phyloP scores from a whole-genome alignment of 768 basidiomycete genomes.

The Nidularia sp. region DNA sequence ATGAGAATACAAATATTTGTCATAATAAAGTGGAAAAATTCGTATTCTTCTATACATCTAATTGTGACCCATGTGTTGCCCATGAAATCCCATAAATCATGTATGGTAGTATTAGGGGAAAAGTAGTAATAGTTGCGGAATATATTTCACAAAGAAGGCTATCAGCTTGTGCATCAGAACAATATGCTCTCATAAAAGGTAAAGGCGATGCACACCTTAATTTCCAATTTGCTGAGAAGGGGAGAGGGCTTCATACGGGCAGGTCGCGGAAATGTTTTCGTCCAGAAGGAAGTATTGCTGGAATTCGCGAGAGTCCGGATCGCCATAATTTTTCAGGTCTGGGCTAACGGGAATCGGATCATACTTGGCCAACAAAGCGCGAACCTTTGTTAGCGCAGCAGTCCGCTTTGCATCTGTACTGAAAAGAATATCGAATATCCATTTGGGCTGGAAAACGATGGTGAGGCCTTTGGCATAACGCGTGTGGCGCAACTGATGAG shows the following conservation, averaged over 20 bases:
- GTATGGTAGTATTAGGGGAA: no score
- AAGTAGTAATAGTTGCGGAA: no score
- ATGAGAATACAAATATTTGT: no score
- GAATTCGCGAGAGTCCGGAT: slow-evolving; percentile 11
- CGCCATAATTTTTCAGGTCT: slow-evolving; percentile 16
- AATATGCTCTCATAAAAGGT: no score
- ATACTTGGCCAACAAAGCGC: slow-evolving; percentile 12
- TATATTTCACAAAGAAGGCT: no score
- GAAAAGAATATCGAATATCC: slow-evolving; percentile 17
- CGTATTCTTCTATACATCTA: no score
- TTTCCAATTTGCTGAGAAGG: neutral
- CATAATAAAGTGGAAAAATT: no score
- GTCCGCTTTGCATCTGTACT: slow-evolving; percentile 12
- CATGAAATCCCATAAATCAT: no score
- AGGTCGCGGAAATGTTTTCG: slow-evolving; percentile 12
- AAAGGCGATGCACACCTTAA: no score
- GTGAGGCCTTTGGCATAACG: slow-evolving; percentile 13
- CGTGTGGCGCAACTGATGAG: slow-evolving; percentile 10
- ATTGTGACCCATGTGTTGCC: no score
- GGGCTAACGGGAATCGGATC: slow-evolving; percentile 15
- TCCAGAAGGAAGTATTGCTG: slow-evolving; percentile 14
- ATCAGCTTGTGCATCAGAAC: no score
- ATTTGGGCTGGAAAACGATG: slow-evolving; percentile 17
- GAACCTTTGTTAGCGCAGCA: slow-evolving; percentile 13
- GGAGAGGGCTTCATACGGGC: slow-evolving; percentile 8